Conservation (phyloP, 2,329 filamentous ascomycete genomes). For the Penicillium sclerotigenum region DNA sequence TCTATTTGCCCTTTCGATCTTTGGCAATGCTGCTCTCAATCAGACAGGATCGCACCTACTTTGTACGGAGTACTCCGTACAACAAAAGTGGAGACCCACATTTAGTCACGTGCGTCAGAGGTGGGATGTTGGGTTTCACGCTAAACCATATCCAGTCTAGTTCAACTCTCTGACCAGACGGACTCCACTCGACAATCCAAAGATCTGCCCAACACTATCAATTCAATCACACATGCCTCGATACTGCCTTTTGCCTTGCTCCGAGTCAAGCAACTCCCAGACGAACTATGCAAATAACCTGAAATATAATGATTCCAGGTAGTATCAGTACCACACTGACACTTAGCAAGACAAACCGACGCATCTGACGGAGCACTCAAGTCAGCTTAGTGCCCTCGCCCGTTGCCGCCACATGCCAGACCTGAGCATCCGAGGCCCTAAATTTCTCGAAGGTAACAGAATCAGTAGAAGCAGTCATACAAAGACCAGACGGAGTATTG, state of each 20-base stretch:
- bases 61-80: no score
- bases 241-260: conserved; percentile 18
- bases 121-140: not conserved
- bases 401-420: conserved; percentile 38
- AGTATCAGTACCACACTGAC: conserved; percentile 25
- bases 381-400: conserved; percentile 28
- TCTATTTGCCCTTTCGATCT: not conserved
- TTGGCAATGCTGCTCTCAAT: not conserved
- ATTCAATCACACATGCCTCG: conserved; percentile 38
- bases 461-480: conserved; percentile 38
- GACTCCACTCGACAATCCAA: conserved; percentile 47
- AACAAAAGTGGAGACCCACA: not conserved
- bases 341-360: conserved; percentile 32
- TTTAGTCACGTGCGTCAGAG: not conserved
- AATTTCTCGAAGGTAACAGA: conserved; percentile 38
- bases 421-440: conserved; percentile 41
- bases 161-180: not conserved
- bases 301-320: conserved; percentile 46
- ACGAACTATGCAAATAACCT: conserved; percentile 44
- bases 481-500: conserved; percentile 48
- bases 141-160: not conserved
- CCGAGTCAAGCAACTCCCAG: conserved; percentile 43
- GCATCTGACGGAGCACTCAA: conserved; percentile 40
- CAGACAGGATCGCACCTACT: not conserved
- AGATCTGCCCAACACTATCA: conserved; percentile 45